These are phyloP conservation scores for Glebionis coronaria DNA, from an alignment of 129 eudicot species.

Conservation along the genomic window DNA sequence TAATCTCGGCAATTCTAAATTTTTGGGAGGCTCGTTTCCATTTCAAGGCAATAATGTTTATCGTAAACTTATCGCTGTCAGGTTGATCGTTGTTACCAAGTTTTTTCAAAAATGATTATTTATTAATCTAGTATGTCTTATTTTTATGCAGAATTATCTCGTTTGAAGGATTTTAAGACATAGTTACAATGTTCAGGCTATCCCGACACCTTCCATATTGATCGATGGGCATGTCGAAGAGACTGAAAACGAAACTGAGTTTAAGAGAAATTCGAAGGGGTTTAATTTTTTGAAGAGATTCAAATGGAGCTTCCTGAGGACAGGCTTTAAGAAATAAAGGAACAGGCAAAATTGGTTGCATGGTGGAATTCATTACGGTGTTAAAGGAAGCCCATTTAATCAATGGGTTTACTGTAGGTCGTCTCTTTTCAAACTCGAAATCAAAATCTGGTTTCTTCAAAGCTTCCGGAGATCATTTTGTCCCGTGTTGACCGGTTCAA, in stretches of 20 bases:
- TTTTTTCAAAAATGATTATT: too few relatives aligned
- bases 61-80: too few relatives aligned
- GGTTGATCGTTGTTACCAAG: too few relatives aligned
- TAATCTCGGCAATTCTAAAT: too few relatives aligned
- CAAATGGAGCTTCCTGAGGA: slow-evolving; percentile 73
- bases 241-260: slow-evolving; percentile 21
- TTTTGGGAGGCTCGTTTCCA: too few relatives aligned
- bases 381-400: slow-evolving; percentile 63
- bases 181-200: slow-evolving; percentile 68
- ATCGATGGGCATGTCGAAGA: slow-evolving; percentile 51
- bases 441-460: slow-evolving; percentile 46
- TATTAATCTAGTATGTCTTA: too few relatives aligned
- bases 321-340: slow-evolving; percentile 65
- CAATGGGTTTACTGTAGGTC: slow-evolving; percentile 58
- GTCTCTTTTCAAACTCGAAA: slow-evolving; percentile 35
- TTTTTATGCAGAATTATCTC: too few relatives aligned
- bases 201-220: slow-evolving; percentile 71
- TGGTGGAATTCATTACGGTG: slow-evolving; percentile 98
- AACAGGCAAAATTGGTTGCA: slow-evolving; percentile 67
- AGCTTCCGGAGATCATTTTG: slow-evolving; percentile 57
- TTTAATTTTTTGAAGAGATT: slow-evolving; percentile 79
- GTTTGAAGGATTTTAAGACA: too few relatives aligned
- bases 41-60: too few relatives aligned
- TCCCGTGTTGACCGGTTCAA: slow-evolving; percentile 85
- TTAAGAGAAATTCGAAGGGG: slow-evolving; percentile 41